These are phyloP conservation scores for Caryopteris hybrid DNA, from an alignment of 305 asterid species.

Conservation along the genomic window DNA sequence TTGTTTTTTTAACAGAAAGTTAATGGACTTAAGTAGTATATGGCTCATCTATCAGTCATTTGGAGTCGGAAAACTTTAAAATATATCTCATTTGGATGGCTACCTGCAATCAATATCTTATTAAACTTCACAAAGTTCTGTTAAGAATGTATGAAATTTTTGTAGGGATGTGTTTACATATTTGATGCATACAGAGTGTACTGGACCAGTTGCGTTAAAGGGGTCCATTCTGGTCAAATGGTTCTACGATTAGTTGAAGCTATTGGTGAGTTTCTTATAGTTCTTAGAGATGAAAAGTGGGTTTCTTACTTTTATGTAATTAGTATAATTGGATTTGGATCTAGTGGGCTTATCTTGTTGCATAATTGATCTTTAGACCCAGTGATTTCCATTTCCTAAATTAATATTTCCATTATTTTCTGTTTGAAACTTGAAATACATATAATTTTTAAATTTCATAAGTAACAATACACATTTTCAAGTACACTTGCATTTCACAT, in stretches of 20 bases:
- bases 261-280: constrained; percentile 52
- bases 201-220: constrained; percentile 78
- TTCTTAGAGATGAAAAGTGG: not conserved
- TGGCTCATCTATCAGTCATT: not conserved
- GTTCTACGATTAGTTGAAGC: constrained; percentile 85
- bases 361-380: not conserved
- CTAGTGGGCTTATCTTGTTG: not conserved
- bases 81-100: not conserved
- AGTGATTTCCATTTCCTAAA: not conserved
- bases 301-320: not conserved
- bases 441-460: not conserved
- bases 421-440: not conserved
- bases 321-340: not conserved
- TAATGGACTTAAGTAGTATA: not conserved
- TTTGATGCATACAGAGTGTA: constrained; percentile 79
- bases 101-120: not conserved
- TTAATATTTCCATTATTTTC: not conserved
- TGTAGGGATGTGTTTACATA: constrained; percentile 81
- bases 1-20: not conserved
- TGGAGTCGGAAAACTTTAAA: too few species aligned
- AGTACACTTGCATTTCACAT: not conserved
- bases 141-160: constrained; percentile 1
- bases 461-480: not conserved
- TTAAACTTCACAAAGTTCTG: constrained; percentile 3
- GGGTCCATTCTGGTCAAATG: constrained; percentile 83